These are phyloP conservation scores for Irpex sp. DNA, from an alignment of 1,284 basidiomycete species.

Conservation along the genomic window DNA sequence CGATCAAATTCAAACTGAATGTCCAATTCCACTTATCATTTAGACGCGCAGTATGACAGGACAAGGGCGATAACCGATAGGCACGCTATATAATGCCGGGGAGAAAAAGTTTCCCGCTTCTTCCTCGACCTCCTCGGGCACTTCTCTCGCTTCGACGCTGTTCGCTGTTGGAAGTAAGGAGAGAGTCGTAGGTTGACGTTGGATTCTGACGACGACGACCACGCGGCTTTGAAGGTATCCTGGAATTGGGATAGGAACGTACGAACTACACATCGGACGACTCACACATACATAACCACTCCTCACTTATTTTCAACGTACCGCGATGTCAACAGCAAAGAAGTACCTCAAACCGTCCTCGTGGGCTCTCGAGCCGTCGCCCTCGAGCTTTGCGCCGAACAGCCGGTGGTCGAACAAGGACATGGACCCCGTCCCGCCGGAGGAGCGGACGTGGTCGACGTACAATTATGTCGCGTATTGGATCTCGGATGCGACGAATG, in stretches of 20 bases:
- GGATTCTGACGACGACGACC: no score
- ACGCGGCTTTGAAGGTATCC: no score
- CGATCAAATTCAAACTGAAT: background rate
- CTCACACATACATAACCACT: background rate
- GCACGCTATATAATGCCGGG: background rate
- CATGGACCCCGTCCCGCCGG: slow-evolving; percentile 64
- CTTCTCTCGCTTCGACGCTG: no score
- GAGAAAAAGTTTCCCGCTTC: background rate
- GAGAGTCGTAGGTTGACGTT: no score
- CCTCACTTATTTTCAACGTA: no score
- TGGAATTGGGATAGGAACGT: no score
- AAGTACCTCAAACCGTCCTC: slow-evolving; percentile 22
- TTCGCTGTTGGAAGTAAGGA: no score
- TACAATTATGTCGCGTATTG: slow-evolving; percentile 60
- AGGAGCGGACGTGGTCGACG: slow-evolving; percentile 56
- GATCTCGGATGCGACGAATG: slow-evolving; percentile 57
- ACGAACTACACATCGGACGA: background rate
- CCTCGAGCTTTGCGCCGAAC: slow-evolving; percentile 46
- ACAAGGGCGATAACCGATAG: background rate
- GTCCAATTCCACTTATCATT: background rate
- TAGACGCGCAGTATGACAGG: background rate
- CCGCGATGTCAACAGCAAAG: background rate
- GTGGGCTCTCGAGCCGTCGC: slow-evolving; percentile 44
- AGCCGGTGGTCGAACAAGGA: slow-evolving; percentile 66
- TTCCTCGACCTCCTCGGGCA: background rate